phyloP scores from a whole-genome alignment of 2,329 filamentous ascomycete genomes.

The Trichophyton equinum region DNA sequence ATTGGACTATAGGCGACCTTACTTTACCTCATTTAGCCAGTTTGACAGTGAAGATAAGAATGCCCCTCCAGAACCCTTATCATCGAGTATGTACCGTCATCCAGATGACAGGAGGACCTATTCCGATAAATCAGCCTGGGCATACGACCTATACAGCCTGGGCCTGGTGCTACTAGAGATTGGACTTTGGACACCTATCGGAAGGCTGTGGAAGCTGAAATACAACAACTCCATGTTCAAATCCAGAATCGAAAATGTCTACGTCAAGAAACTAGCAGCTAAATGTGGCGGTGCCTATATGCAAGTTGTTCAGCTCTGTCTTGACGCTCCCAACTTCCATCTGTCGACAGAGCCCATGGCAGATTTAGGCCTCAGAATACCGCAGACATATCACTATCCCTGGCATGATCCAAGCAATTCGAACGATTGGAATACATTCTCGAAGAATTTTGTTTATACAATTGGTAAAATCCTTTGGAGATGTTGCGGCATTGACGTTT shows the following conservation, averaged over 20 bases:
- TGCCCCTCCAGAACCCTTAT: slow-evolving; percentile 31
- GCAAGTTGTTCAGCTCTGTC: slow-evolving; percentile 49
- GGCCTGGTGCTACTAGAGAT: slow-evolving; percentile 51
- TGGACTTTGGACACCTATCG: slow-evolving; percentile 51
- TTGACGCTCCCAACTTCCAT: slow-evolving; percentile 44
- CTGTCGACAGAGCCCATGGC: slow-evolving; percentile 31
- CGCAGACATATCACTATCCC: slow-evolving; percentile 31
- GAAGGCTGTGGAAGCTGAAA: slow-evolving; percentile 51
- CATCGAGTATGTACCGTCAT: slow-evolving; percentile 49
- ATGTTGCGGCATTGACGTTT: slow-evolving; percentile 32
- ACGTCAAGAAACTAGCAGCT: slow-evolving; percentile 47
- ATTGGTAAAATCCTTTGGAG: slow-evolving; percentile 31
- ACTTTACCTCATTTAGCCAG: slow-evolving; percentile 47
- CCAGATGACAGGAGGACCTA: slow-evolving; percentile 36
- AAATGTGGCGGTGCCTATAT: slow-evolving; percentile 54
- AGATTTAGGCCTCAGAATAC: slow-evolving; percentile 29
- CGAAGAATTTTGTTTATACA: slow-evolving; percentile 34
- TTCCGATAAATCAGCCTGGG: slow-evolving; percentile 30
- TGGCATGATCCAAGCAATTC: slow-evolving; percentile 31
- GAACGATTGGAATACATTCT: slow-evolving; percentile 31
- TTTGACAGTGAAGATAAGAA: slow-evolving; percentile 41
- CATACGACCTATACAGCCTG: slow-evolving; percentile 48
- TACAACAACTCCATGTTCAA: slow-evolving; percentile 52
- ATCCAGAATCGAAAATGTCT: slow-evolving; percentile 49
- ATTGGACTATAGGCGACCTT: slow-evolving; percentile 41